Percentiles rank a stretch among this genome's conserved stretches.
phyloP scores from a whole-genome alignment of 116 monocot species.

The Cymodocea nodosa region DNA sequence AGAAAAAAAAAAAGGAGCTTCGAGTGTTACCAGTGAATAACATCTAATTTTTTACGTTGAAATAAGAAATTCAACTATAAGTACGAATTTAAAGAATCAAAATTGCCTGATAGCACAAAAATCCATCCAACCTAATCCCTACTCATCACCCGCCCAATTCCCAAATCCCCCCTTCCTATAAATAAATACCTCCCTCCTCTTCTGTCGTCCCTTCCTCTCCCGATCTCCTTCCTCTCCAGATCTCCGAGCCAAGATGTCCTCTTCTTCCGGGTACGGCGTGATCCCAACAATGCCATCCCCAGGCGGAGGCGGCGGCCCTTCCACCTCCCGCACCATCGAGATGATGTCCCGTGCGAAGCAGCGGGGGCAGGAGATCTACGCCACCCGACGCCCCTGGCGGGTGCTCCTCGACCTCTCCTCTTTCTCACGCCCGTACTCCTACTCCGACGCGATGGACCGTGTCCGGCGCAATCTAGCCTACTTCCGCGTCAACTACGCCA shows the following conservation, averaged over 20 bases:
- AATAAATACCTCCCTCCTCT: too few relatives aligned
- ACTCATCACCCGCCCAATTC: too few relatives aligned
- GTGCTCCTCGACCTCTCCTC: slow-evolving; percentile 14
- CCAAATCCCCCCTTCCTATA: too few relatives aligned
- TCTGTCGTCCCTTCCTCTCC: too few relatives aligned
- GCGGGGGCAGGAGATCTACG: slow-evolving; percentile 28
- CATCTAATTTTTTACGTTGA: too few relatives aligned
- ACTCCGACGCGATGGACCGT: slow-evolving; percentile 22
- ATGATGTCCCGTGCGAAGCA: slow-evolving; percentile 24
- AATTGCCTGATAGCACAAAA: too few relatives aligned
- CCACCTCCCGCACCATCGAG: slow-evolving; percentile 11
- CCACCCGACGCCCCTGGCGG: slow-evolving; percentile 35
- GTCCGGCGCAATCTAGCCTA: slow-evolving; percentile 41
- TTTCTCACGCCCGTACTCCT: slow-evolving; percentile 30
- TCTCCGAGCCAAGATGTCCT: background rate
- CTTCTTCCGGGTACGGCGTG: slow-evolving; percentile 9
- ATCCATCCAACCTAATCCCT: too few relatives aligned
- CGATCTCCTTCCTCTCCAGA: too few relatives aligned
- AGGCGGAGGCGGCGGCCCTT: background rate
- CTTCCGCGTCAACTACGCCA: slow-evolving; percentile 52
- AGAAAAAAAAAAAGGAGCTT: too few relatives aligned
- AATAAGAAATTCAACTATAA: too few relatives aligned
- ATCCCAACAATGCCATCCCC: slow-evolving; percentile 9
- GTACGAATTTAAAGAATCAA: too few relatives aligned
- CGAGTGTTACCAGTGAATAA: too few relatives aligned